A percentile compares a stretch with the other conserved stretches of the same genome.
phyloP scores from a whole-genome alignment of 2,329 filamentous ascomycete species.

The Tolypocladium inflatum region DNA sequence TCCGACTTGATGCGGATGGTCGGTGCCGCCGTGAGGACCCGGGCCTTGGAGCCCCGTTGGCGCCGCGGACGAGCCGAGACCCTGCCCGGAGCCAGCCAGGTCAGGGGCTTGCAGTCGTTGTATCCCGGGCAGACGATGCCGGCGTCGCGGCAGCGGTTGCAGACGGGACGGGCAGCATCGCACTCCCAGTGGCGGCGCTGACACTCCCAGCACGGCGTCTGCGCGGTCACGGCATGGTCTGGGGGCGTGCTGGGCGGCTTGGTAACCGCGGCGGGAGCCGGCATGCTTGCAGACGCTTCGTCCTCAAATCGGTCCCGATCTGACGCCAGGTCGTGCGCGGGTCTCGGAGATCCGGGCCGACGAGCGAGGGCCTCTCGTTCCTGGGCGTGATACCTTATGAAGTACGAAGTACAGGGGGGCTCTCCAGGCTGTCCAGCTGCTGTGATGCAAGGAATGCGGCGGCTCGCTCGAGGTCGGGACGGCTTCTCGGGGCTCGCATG shows the following conservation, averaged over 20 bases:
- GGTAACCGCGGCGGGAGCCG: background rate
- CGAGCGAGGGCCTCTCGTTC: background rate
- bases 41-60: background rate
- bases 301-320: background rate
- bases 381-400: background rate
- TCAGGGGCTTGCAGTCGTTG: slow-evolving; percentile 25
- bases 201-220: slow-evolving; percentile 31
- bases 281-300: background rate
- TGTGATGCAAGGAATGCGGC: background rate
- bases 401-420: no score
- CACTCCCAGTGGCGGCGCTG: slow-evolving; percentile 29
- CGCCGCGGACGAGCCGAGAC: slow-evolving; percentile 19
- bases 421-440: background rate
- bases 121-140: slow-evolving; percentile 29
- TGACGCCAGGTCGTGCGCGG: background rate
- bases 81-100: slow-evolving; percentile 28
- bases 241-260: background rate
- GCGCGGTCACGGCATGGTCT: background rate
- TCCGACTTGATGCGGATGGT: background rate
- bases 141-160: slow-evolving; percentile 22
- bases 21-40: background rate
- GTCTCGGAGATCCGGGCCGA: background rate
- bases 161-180: slow-evolving; percentile 24
- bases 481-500: background rate
- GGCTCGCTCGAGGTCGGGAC: background rate